Conservation (phyloP, 306 rosid genomes). For the Vigna radiata region DNA sequence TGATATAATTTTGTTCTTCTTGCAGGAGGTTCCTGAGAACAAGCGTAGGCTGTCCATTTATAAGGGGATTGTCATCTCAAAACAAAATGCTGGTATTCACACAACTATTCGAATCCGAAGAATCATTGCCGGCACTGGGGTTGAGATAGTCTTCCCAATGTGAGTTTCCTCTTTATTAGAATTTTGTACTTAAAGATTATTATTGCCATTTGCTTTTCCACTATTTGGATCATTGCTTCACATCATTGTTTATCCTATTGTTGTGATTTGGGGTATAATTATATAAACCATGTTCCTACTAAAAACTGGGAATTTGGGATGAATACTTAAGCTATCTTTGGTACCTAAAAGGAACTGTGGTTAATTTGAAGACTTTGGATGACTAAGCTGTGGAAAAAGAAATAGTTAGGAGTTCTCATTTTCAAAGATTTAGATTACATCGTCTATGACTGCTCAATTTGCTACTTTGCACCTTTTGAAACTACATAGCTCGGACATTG, state of each 20-base stretch:
- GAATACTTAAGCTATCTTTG: not conserved
- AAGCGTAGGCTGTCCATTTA: conserved; percentile 87
- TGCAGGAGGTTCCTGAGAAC: conserved; percentile 95
- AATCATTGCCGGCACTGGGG: conserved; percentile 92
- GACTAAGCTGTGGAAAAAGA: conserved; percentile 13
- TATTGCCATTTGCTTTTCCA: conserved; percentile 16
- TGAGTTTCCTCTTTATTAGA: conserved; percentile 52
- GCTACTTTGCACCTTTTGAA: conserved; percentile 16
- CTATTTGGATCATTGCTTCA: conserved; percentile 1
- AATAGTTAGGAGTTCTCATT: not conserved
- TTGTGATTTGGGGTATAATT: conserved; percentile 19
- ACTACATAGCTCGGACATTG: not conserved
- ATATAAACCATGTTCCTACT: not conserved
- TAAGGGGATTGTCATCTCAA: conserved; percentile 92
- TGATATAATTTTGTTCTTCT: conserved; percentile 42
- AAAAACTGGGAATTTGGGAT: not conserved
- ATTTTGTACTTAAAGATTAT: not conserved
- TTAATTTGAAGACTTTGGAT: conserved; percentile 28
- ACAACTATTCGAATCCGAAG: conserved; percentile 90
- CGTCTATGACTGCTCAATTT: not conserved
- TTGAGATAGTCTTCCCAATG: conserved; percentile 95
- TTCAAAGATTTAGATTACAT: conserved; percentile 7
- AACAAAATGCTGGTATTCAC: conserved; percentile 95
- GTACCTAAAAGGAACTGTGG: not conserved
- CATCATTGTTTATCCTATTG: conserved; percentile 14